Evolutionary conservation across 2,329 filamentous ascomycete species (phyloP).

Genomic region (Pseudocercospora vitis): DNA sequence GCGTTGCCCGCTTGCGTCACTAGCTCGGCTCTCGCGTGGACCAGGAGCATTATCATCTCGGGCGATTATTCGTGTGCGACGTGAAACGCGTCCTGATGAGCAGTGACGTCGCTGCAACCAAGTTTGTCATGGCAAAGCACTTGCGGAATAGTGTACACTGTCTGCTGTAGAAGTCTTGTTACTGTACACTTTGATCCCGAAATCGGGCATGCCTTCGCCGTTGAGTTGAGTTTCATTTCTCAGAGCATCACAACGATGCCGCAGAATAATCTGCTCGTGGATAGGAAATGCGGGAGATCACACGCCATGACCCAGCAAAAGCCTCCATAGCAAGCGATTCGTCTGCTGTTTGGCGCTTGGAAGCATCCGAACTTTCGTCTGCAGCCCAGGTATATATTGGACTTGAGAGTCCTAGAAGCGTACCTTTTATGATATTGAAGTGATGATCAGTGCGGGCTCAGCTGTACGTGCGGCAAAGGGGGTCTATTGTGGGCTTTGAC

Average conservation of each 20-base stretch:
- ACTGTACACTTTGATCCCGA: not conserved
- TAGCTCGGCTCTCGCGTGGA: not conserved
- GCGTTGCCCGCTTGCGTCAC: slow-evolving; percentile 5
- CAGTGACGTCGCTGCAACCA: not conserved
- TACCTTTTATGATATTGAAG: too few species aligned
- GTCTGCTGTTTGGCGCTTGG: too few species aligned
- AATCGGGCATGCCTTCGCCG: not conserved
- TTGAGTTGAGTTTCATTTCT: not conserved
- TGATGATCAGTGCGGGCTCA: slow-evolving; percentile 4
- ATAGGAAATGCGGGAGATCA: too few species aligned
- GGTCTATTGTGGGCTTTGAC: slow-evolving; percentile 5
- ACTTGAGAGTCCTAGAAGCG: too few species aligned
- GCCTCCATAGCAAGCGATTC: too few species aligned
- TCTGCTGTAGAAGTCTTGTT: not conserved
- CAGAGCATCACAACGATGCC: not conserved
- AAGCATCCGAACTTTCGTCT: too few species aligned
- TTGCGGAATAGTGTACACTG: too few species aligned
- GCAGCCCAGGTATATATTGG: too few species aligned
- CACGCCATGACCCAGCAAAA: too few species aligned
- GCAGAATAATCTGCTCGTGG: too few species aligned
- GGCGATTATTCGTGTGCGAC: slow-evolving; percentile 3
- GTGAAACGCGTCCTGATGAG: slow-evolving; percentile 1
- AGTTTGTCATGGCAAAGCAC: too few species aligned
- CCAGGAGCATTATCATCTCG: not conserved
- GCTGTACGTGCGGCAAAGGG: not conserved